A percentile compares a stretch with the other conserved stretches of the same genome.
phyloP scores from a whole-genome alignment of 768 basidiomycete species.

The Leccinum disarticulatum region DNA sequence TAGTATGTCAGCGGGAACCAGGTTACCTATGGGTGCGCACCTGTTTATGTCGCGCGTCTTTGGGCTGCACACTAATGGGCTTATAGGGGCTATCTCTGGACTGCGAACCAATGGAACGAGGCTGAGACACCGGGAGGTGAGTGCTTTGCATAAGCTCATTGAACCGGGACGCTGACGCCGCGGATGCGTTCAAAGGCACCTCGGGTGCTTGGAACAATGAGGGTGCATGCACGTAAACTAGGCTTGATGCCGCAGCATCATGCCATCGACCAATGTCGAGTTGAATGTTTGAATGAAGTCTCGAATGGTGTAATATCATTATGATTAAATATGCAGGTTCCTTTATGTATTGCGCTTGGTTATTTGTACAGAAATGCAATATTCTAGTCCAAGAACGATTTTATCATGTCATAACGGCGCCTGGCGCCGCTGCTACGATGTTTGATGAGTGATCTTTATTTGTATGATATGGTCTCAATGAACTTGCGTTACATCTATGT shows the following conservation, averaged over 20 bases:
- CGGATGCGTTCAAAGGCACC: conserved; percentile 32
- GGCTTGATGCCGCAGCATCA: neutral
- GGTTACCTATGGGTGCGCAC: conserved; percentile 41
- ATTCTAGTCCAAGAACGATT: no score
- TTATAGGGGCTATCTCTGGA: conserved; percentile 48
- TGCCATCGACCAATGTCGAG: neutral
- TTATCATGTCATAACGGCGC: no score
- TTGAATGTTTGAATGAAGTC: neutral
- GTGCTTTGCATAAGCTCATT: neutral
- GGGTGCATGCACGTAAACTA: conserved; percentile 43
- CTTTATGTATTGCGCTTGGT: neutral
- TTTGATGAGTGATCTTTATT: neutral
- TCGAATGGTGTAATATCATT: neutral
- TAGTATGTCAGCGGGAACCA: conserved; percentile 44
- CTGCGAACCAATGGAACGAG: conserved; percentile 48
- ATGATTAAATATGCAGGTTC: neutral
- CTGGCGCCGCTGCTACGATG: no score
- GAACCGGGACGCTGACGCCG: neutral
- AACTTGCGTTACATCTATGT: no score
- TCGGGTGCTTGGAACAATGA: conserved; percentile 59
- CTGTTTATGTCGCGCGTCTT: no score
- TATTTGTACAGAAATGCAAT: neutral
- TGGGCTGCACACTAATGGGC: no score
- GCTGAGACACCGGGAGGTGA: conserved; percentile 36
- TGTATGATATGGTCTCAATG: neutral